Evolutionary conservation across 345 rosid genomes (phyloP).

Genomic region (Brassica cretica): DNA sequence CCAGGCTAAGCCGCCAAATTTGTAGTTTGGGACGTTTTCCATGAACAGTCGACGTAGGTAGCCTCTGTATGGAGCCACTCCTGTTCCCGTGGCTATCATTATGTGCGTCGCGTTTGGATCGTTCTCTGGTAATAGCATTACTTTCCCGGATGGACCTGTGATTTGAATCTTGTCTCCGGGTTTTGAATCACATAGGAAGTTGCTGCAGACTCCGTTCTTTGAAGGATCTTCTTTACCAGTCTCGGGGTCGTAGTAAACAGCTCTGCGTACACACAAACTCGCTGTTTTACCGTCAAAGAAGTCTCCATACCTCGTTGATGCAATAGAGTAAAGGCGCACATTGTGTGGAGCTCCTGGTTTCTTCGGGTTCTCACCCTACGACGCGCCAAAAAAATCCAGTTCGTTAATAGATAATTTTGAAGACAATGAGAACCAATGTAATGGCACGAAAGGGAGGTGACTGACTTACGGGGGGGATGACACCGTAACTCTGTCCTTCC

Average conservation of each 20-base stretch:
- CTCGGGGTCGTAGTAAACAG: conserved; percentile 88
- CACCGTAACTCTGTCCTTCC: conserved; percentile 99
- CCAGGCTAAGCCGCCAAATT: conserved; percentile 89
- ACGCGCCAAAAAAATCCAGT: neutral
- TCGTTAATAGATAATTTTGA: neutral
- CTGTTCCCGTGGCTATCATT: conserved; percentile 98
- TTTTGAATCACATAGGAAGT: conserved; percentile 83
- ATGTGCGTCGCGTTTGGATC: conserved; percentile 88
- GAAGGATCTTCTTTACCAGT: conserved; percentile 95
- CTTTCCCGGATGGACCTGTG: conserved; percentile 98
- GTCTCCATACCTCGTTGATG: conserved; percentile 92
- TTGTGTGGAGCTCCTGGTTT: conserved; percentile 85
- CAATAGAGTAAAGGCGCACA: conserved; percentile 95
- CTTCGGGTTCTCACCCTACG: conserved; percentile 97
- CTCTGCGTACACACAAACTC: conserved; percentile 94
- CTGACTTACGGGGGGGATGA: conserved; percentile 96
- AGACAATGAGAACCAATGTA: conserved; percentile 3
- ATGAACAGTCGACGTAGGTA: conserved; percentile 94
- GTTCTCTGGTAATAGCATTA: conserved; percentile 93
- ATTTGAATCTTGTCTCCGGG: conserved; percentile 88
- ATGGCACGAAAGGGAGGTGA: neutral
- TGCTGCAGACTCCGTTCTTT: conserved; percentile 91
- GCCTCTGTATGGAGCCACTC: conserved; percentile 91
- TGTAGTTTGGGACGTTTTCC: conserved; percentile 76
- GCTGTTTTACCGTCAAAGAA: conserved; percentile 83